phyloP scores from a whole-genome alignment of 768 basidiomycete genomes.

The Macrocybe gigantea region DNA sequence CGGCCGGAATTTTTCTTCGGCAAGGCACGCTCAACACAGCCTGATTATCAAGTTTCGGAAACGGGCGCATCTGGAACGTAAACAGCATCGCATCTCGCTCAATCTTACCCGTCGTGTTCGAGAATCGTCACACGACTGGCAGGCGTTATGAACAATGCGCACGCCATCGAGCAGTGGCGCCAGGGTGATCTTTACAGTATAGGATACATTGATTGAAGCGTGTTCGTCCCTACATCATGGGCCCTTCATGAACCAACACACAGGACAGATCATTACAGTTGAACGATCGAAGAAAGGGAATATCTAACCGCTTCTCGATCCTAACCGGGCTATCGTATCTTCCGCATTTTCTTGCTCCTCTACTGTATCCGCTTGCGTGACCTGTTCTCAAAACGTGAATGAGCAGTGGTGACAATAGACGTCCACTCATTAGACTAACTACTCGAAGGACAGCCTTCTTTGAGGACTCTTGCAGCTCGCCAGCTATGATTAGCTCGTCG shows the following conservation, averaged over 20 bases:
- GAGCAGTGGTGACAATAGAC: not conserved
- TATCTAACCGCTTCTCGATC: slow-evolving; percentile 64
- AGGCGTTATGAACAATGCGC: too few relatives aligned
- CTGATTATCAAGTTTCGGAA: not conserved
- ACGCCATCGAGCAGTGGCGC: too few relatives aligned
- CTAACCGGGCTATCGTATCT: slow-evolving; percentile 72
- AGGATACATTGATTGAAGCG: too few relatives aligned
- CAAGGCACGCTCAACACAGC: not conserved
- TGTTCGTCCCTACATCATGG: slow-evolving; percentile 31
- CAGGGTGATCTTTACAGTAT: too few relatives aligned
- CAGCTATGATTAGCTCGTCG: slow-evolving; percentile 95
- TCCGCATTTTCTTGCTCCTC: slow-evolving; percentile 85
- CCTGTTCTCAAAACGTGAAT: slow-evolving; percentile 36
- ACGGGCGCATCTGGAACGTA: not conserved
- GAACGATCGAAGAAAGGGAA: slow-evolving; percentile 11
- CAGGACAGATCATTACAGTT: slow-evolving; percentile 10
- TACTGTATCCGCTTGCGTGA: slow-evolving; percentile 78
- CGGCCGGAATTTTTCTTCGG: not conserved
- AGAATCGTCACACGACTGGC: too few relatives aligned
- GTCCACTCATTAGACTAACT: slow-evolving; percentile 19
- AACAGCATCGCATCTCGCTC: not conserved
- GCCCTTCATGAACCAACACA: slow-evolving; percentile 28
- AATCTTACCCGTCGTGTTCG: not conserved
- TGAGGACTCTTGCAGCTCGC: slow-evolving; percentile 96
- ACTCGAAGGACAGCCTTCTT: slow-evolving; percentile 79